Evolutionary conservation across 306 rosid species (phyloP).

Genomic region (Corylus heterophylla): DNA sequence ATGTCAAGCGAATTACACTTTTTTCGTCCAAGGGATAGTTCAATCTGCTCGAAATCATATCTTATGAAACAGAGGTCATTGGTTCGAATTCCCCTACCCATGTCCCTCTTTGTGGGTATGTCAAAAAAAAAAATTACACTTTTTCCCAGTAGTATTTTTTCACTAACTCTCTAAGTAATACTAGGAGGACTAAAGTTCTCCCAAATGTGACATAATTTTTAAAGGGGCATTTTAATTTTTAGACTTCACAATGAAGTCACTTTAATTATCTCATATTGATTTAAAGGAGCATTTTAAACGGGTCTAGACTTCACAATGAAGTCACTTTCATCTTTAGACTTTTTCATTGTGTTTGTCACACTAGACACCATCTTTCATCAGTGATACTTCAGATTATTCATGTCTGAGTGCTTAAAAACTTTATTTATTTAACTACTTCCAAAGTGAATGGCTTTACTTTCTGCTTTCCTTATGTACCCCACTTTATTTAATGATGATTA

Average conservation of each 20-base stretch:
- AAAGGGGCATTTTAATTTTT: no score
- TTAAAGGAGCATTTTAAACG: slow-evolving; percentile 8
- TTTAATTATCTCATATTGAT: background rate
- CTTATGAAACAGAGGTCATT: no score
- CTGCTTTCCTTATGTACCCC: slow-evolving; percentile 35
- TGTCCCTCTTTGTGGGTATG: no score
- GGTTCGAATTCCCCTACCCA: no score
- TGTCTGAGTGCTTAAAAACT: slow-evolving; percentile 32
- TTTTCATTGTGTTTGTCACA: slow-evolving; percentile 28
- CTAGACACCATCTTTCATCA: slow-evolving; percentile 29
- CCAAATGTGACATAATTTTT: no score
- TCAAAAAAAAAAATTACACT: no score
- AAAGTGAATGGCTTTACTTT: slow-evolving; percentile 36
- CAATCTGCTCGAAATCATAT: no score
- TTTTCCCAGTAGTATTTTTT: no score
- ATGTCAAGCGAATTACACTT: background rate
- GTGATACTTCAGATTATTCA: slow-evolving; percentile 22
- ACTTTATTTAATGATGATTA: slow-evolving; percentile 58
- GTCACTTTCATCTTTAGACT: slow-evolving; percentile 28
- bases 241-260: no score
- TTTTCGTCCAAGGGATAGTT: no score
- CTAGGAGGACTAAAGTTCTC: no score
- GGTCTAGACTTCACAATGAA: slow-evolving; percentile 37
- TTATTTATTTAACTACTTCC: slow-evolving; percentile 40
- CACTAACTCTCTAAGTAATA: no score